Conservation (phyloP, 495 filamentous ascomycete species). For the Schizothecium vesticola region DNA sequence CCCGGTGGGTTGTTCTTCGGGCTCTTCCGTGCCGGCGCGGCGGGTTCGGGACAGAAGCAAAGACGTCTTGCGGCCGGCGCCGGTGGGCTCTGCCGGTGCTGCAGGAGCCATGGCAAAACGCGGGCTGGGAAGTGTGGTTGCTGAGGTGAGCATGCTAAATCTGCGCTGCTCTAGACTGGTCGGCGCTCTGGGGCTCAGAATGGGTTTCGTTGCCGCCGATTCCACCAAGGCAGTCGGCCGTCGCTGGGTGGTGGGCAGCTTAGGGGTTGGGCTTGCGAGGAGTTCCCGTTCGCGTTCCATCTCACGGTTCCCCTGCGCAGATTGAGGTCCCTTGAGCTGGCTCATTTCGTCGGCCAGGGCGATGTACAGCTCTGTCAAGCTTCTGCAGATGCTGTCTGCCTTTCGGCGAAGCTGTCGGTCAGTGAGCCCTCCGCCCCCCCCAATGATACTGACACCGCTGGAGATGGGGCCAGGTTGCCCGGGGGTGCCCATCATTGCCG, state of each 20-base stretch:
- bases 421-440: slow-evolving; percentile 53
- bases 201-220: slow-evolving; percentile 25
- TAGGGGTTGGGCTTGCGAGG: slow-evolving; percentile 33
- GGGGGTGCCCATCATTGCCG: slow-evolving; percentile 63
- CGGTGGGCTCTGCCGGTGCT: slow-evolving; percentile 25
- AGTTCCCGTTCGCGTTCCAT: slow-evolving; percentile 21
- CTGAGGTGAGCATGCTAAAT: slow-evolving; percentile 52
- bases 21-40: slow-evolving; percentile 43
- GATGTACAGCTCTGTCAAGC: slow-evolving; percentile 86
- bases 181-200: slow-evolving; percentile 56
- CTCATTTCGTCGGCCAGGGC: slow-evolving; percentile 61
- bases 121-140: slow-evolving; percentile 31
- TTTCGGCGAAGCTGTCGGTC: slow-evolving; percentile 84
- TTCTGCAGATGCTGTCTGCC: slow-evolving; percentile 87
- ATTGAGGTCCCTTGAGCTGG: slow-evolving; percentile 30
- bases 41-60: slow-evolving; percentile 39
- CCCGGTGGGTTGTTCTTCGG: slow-evolving; percentile 33
- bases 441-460: slow-evolving; percentile 57
- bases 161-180: slow-evolving; percentile 71
- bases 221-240: slow-evolving; percentile 34
- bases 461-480: slow-evolving; percentile 57
- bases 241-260: slow-evolving; percentile 28
- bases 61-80: slow-evolving; percentile 40
- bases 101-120: slow-evolving; percentile 32
- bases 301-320: slow-evolving; percentile 25